A percentile compares a stretch with the other conserved stretches of the same genome.
phyloP scores from a whole-genome alignment of 371 early-diverging fungal genomes.

The Dichotomocladium elegans region DNA sequence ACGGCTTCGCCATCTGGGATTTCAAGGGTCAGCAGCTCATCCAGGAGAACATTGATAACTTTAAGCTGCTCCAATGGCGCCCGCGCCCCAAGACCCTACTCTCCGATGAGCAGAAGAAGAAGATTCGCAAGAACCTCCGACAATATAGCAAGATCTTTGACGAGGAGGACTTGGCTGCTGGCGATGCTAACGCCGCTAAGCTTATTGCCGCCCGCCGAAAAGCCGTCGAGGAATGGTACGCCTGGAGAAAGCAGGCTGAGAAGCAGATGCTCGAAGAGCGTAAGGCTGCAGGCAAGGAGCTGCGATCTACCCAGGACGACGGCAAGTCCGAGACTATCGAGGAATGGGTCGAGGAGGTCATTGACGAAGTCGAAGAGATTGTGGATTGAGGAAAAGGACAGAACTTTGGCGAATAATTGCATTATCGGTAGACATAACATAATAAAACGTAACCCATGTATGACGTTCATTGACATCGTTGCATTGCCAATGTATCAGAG shows the following conservation, averaged over 20 bases:
- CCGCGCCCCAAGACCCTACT: conserved; percentile 89
- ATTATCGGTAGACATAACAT: no score
- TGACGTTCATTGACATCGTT: no score
- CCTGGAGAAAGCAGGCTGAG: conserved; percentile 71
- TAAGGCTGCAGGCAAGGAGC: conserved; percentile 55
- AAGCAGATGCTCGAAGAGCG: conserved; percentile 57
- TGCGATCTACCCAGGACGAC: conserved; percentile 44
- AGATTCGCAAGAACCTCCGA: conserved; percentile 88
- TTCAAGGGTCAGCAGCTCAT: conserved; percentile 82
- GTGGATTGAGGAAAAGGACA: no score
- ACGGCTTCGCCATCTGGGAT: conserved; percentile 91
- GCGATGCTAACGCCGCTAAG: conserved; percentile 68
- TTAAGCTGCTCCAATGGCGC: conserved; percentile 95
- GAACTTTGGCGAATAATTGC: no score
- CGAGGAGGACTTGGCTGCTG: conserved; percentile 74
- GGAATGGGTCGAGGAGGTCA: conserved; percentile 81
- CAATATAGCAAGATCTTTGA: conserved; percentile 88
- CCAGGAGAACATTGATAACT: conserved; percentile 72
- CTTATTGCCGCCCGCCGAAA: conserved; percentile 72
- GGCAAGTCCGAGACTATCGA: conserved; percentile 68
- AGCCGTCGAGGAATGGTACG: conserved; percentile 75
- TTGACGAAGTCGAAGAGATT: conserved; percentile 50
- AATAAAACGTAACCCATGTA: no score
- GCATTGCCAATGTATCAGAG: no score
- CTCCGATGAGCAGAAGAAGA: conserved; percentile 74